These are phyloP conservation scores for Carex scoparia DNA, from an alignment of 176 grass and related monocot species.

Conservation along the genomic window DNA sequence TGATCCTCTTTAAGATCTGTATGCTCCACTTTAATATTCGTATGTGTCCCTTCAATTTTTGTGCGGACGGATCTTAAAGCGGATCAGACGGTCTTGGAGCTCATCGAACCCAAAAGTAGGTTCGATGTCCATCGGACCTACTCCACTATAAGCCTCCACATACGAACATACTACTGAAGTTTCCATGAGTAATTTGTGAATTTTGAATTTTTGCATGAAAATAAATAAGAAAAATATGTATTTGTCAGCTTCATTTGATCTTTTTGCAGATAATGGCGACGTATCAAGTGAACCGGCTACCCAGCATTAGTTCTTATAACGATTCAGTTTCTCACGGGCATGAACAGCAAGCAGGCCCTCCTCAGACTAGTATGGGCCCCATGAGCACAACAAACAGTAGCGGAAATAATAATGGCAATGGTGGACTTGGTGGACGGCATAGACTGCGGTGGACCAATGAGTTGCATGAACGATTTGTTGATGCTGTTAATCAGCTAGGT, in stretches of 20 bases:
- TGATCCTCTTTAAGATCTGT: too few species aligned
- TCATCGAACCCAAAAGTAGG: too few species aligned
- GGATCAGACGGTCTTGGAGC: too few species aligned
- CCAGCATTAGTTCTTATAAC: constrained; percentile 26
- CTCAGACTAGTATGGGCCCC: constrained; percentile 28
- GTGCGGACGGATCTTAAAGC: too few species aligned
- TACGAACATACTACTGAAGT: not conserved
- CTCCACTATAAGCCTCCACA: not conserved
- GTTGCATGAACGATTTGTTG: constrained; percentile 84
- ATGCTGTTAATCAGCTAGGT: constrained; percentile 87
- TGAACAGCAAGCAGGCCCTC: constrained; percentile 41
- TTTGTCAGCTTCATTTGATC: not conserved
- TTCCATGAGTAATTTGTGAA: not conserved
- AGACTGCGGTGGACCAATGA: constrained; percentile 94
- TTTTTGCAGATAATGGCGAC: constrained; percentile 20
- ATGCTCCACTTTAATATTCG: too few species aligned
- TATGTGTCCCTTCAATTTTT: too few species aligned
- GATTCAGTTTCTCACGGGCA: not conserved
- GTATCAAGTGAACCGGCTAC: constrained; percentile 27
- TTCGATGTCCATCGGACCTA: too few species aligned
- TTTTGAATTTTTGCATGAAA: not conserved
- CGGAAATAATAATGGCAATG: not conserved
- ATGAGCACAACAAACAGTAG: constrained; percentile 34
- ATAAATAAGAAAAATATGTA: not conserved
- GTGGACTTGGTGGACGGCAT: constrained; percentile 46